Evolutionary conservation across 768 basidiomycete species (phyloP).

Genomic region (Xerocomellus intermedius): DNA sequence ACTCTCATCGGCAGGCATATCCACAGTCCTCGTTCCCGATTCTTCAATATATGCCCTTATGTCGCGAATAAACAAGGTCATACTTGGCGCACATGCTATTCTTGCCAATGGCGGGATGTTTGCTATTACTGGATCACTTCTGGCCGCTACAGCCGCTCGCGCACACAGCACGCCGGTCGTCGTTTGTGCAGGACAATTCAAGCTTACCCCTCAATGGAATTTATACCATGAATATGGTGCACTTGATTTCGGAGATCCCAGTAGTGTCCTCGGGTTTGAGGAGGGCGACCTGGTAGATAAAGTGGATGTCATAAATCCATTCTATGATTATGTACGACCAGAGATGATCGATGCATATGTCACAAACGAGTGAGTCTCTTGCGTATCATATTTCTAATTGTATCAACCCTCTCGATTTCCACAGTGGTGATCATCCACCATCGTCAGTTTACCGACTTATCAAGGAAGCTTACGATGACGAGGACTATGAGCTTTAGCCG

Average conservation of each 20-base stretch:
- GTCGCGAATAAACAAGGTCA: constrained; percentile 95
- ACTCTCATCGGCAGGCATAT: constrained; percentile 75
- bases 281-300: constrained; percentile 79
- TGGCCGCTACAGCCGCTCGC: constrained; percentile 83
- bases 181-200: constrained; percentile 94
- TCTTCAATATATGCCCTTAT: constrained; percentile 94
- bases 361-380: constrained; percentile 85
- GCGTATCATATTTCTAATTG: background rate
- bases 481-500: constrained; percentile 70
- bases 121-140: constrained; percentile 78
- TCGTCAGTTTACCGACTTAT: constrained; percentile 89
- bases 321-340: constrained; percentile 92
- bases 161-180: constrained; percentile 91
- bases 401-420: constrained; percentile 7
- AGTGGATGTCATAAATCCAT: constrained; percentile 93
- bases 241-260: constrained; percentile 72
- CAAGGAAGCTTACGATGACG: constrained; percentile 95
- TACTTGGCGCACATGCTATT: constrained; percentile 93
- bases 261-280: constrained; percentile 68
- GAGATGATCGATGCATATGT: constrained; percentile 93
- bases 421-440: constrained; percentile 93
- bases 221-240: constrained; percentile 84
- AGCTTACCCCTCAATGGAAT: constrained; percentile 90
- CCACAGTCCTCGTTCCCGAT: constrained; percentile 96
- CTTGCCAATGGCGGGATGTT: constrained; percentile 97